These are phyloP conservation scores for Multifurca ochricompacta DNA, from an alignment of 768 basidiomycete genomes.

Conservation along the genomic window DNA sequence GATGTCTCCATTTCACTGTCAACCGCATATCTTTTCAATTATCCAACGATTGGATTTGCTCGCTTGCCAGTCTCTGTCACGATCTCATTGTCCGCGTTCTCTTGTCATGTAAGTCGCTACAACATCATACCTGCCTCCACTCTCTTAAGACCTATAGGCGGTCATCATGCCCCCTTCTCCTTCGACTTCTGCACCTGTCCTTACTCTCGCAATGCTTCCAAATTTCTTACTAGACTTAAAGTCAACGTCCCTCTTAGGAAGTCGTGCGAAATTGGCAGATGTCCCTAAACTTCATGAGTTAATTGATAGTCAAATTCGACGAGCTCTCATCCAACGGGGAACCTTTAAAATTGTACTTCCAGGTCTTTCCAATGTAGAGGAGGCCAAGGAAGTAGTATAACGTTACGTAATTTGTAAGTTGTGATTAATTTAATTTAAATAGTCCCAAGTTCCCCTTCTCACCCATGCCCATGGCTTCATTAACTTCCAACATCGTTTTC, in stretches of 20 bases:
- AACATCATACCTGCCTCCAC: neutral
- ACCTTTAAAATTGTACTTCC: slow-evolving; percentile 66
- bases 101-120: slow-evolving; percentile 46
- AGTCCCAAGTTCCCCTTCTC: neutral
- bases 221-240: slow-evolving; percentile 82
- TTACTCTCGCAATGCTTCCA: slow-evolving; percentile 71
- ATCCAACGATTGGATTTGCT: slow-evolving; percentile 74
- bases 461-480: slow-evolving; percentile 12
- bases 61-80: slow-evolving; percentile 76
- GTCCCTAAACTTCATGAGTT: slow-evolving; percentile 96
- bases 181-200: slow-evolving; percentile 44
- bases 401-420: neutral
- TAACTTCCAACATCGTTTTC: slow-evolving; percentile 73
- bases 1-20: slow-evolving; percentile 75
- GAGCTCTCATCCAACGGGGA: slow-evolving; percentile 32
- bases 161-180: slow-evolving; percentile 53
- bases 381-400: slow-evolving; percentile 22
- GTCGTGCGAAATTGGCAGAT: slow-evolving; percentile 94
- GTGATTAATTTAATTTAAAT: neutral
- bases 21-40: slow-evolving; percentile 79
- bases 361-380: slow-evolving; percentile 39
- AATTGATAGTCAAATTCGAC: slow-evolving; percentile 61
- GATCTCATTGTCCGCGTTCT: slow-evolving; percentile 67
- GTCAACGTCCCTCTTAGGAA: slow-evolving; percentile 89
- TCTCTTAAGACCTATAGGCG: slow-evolving; percentile 37